A percentile compares a stretch with the other conserved stretches of the same genome.
Evolutionary conservation across 1,284 basidiomycete species (phyloP).

Genomic region (Pseudozyma sp.): DNA sequence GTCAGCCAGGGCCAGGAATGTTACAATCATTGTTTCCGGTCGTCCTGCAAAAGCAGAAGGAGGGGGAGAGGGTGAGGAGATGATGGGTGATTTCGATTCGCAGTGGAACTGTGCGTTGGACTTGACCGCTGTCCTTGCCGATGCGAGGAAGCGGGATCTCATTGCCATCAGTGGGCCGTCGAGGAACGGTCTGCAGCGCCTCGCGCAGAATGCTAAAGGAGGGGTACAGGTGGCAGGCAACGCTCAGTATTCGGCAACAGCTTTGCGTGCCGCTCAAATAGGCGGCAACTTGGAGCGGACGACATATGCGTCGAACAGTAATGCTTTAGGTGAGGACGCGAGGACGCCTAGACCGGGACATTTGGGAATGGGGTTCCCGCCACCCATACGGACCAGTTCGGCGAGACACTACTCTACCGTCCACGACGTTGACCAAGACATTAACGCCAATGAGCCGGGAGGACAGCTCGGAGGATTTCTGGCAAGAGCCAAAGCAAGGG

Average conservation of each 20-base stretch:
- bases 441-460: neutral
- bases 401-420: constrained; percentile 15
- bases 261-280: constrained; percentile 8
- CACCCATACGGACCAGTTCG: constrained; percentile 15
- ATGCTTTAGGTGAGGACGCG: constrained; percentile 1
- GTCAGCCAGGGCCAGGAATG: constrained; percentile 21
- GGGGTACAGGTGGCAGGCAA: constrained; percentile 25
- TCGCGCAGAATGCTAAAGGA: neutral
- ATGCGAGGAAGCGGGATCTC: constrained; percentile 17
- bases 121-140: constrained; percentile 25
- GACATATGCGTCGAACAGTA: neutral
- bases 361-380: constrained; percentile 28
- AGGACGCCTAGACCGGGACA: constrained; percentile 32
- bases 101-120: constrained; percentile 51
- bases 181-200: too few species aligned
- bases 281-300: neutral
- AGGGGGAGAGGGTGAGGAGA: constrained; percentile 17
- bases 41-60: constrained; percentile 13
- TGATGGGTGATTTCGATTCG: constrained; percentile 32
- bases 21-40: constrained; percentile 38
- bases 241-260: constrained; percentile 31
- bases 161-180: constrained; percentile 9
- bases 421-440: neutral
- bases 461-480: constrained; percentile 5
- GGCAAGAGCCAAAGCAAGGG: constrained; percentile 23